These are phyloP conservation scores for Cudoniella acicularis DNA, from an alignment of 495 filamentous ascomycete genomes.

Conservation along the genomic window DNA sequence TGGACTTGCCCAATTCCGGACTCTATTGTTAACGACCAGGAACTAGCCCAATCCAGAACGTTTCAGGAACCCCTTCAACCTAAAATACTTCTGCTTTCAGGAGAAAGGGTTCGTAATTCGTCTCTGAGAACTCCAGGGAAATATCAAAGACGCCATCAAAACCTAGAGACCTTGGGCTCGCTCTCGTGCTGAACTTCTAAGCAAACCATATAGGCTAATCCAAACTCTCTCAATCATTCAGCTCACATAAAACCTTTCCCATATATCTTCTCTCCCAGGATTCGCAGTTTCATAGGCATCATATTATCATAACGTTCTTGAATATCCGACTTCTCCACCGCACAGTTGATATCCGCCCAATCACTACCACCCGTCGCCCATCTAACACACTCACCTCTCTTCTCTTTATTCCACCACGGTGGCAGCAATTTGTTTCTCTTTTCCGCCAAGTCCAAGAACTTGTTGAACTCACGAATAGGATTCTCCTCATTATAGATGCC, in stretches of 20 bases:
- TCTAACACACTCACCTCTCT: slow-evolving; percentile 24
- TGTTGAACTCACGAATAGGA: slow-evolving; percentile 24
- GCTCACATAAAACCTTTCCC: slow-evolving; percentile 9
- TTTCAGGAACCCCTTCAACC: no score
- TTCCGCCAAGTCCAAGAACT: slow-evolving; percentile 30
- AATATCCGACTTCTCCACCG: slow-evolving; percentile 30
- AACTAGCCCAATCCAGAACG: no score
- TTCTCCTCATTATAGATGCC: slow-evolving; percentile 26
- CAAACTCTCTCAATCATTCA: no score
- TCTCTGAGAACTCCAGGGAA: no score
- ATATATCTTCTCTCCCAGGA: slow-evolving; percentile 16
- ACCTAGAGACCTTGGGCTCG: no score
- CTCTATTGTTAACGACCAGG: no score
- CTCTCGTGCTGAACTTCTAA: no score
- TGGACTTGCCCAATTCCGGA: no score
- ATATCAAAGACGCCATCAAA: no score
- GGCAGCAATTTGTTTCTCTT: slow-evolving; percentile 26
- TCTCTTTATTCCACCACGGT: slow-evolving; percentile 31
- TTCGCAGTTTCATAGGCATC: slow-evolving; percentile 34
- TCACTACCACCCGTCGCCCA: slow-evolving; percentile 10
- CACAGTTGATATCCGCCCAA: slow-evolving; percentile 14
- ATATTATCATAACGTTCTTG: slow-evolving; percentile 28
- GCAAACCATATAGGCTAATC: no score
- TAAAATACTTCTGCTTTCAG: no score
- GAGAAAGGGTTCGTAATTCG: no score